A percentile compares a stretch with the other conserved stretches of the same genome.
phyloP scores from a whole-genome alignment of 352 stramenopile species.

The Phytopythium litorale region DNA sequence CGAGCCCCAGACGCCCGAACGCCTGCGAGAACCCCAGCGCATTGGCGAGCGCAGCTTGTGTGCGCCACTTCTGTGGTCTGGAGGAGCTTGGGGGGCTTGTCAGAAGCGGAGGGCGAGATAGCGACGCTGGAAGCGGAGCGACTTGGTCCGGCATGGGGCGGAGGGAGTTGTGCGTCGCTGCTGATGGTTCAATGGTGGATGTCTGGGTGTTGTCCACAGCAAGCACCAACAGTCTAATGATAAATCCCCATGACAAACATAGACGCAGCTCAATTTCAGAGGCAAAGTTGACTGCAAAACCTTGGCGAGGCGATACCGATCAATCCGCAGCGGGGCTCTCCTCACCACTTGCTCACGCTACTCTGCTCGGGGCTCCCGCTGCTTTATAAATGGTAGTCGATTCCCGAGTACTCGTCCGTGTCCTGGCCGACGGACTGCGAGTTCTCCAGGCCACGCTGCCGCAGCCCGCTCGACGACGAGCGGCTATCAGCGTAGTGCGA shows the following conservation, averaged over 20 bases:
- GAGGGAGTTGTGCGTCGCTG: background rate
- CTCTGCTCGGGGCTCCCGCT: background rate
- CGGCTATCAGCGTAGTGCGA: slow-evolving; percentile 61
- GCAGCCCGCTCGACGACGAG: slow-evolving; percentile 39
- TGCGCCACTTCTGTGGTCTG: background rate
- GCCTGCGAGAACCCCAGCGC: background rate
- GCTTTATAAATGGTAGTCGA: slow-evolving; percentile 82
- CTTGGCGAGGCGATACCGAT: background rate
- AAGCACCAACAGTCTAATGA: background rate
- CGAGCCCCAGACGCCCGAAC: background rate
- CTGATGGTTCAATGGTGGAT: too few relatives aligned
- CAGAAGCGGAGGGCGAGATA: background rate
- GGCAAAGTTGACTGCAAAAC: too few relatives aligned
- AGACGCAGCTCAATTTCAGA: too few relatives aligned
- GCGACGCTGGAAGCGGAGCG: background rate
- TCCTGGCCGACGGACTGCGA: slow-evolving; percentile 73
- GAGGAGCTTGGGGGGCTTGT: background rate
- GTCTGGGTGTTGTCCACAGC: background rate
- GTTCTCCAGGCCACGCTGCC: slow-evolving; percentile 56
- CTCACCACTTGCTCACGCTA: background rate
- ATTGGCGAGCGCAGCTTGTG: background rate
- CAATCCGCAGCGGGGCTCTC: background rate
- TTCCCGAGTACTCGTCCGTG: slow-evolving; percentile 79
- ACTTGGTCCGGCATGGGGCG: background rate
- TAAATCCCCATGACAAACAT: too few relatives aligned